Evolutionary conservation across 2,329 filamentous ascomycete genomes (phyloP), one percentile per base, ranked within the genome.

Genomic region (Hypoxylon sp.): DNA sequence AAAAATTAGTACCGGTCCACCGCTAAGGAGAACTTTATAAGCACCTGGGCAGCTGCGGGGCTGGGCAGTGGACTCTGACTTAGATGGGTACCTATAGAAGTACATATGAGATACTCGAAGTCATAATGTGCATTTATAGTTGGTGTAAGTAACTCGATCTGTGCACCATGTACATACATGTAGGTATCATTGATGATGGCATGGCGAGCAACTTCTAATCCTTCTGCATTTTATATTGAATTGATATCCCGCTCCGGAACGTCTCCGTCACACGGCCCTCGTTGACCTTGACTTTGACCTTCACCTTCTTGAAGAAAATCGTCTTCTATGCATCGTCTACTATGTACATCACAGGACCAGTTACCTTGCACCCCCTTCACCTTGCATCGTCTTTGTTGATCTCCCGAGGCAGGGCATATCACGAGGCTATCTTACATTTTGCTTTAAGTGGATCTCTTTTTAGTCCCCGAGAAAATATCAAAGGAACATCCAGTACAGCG

Each of bases 171-270:
- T 38, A 36, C 30, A 48, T 5, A 34, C 17, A 38, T 17, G 45
- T 38, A 36, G 19, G 36, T 5, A 34, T 55, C 13, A 13, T 23
- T 23, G 23, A 23, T 23, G 23, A 23, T 17, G n/a, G 7, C 36
- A 23, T 17, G n/a, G 7, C 36, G 13, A 32, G 36, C 38, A 43
- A 9, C 38, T 19, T 21, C 17, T 17, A 21, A 43, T 43, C 9
- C 17, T 41, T 45, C 25, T 36, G 41, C 43, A 57, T 32, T 28
- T 60, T 59, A 19, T 60, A 59, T 55, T 49, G 11, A 38, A 49
- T 58, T 36, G 60, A 67, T 60, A 52, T 64, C 61, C 64, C 55
- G 49, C 50, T 49, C 55, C 65, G 65, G 60, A 60, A 57, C 57
- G 56, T 49, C 52, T 60, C 60, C 53, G 38, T 58, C 41, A 48